Base-by-base conservation (phyloP, 1,284 basidiomycete species). In the Puccinia polysora region DNA sequence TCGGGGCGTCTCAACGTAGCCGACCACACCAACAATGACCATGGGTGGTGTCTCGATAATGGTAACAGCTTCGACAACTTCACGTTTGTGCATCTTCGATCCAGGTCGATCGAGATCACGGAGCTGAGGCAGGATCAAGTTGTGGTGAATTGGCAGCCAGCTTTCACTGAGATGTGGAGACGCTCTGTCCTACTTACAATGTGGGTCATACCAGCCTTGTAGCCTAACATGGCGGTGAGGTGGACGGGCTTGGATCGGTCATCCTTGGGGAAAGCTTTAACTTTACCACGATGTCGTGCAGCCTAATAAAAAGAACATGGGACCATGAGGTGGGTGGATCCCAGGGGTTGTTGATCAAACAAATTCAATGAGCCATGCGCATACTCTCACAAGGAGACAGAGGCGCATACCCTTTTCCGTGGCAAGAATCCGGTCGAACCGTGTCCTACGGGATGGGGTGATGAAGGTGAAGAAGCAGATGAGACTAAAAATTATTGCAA, bases 171-270 rank as follows among this genome's bases (percentile, higher is more conserved):
- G n/a, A n/a, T n/a, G n/a, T n/a, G 6, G 4, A 15, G 52, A n/a
- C 23, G 6, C 4, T n/a, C 10, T n/a, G n/a, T 45, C 40, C 40
- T 45, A 45, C 68, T 62, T 53, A 70, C 95, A 79, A 98, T 86
- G 82, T 99, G 96, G 83, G 93, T 97, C 96, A 98, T 98, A 81
- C 96, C 96, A 77, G 95, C 96, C 88, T 99, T 98, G 90, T 97
- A 99, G 78, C 95, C 96, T 87, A 99, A 88, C 82, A 90, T 85
- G 78, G 96, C 96, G 79, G 96, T 99, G 82, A 99, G 86, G 84
- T 99, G 96, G 75, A 97, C 92, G 73, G 91, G 93, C 84, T 97
- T 97, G 87, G 94, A 97, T 82, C 92, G 86, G 86, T 98, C 95
- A 87, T 99, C 96, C 93, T 88, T 91, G 80, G 94, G 93, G 88